Evolutionary conservation across 2,329 filamentous ascomycete genomes (phyloP), one percentile per base, ranked within the genome.

Genomic region (Arthrobotrys sphaeroides): DNA sequence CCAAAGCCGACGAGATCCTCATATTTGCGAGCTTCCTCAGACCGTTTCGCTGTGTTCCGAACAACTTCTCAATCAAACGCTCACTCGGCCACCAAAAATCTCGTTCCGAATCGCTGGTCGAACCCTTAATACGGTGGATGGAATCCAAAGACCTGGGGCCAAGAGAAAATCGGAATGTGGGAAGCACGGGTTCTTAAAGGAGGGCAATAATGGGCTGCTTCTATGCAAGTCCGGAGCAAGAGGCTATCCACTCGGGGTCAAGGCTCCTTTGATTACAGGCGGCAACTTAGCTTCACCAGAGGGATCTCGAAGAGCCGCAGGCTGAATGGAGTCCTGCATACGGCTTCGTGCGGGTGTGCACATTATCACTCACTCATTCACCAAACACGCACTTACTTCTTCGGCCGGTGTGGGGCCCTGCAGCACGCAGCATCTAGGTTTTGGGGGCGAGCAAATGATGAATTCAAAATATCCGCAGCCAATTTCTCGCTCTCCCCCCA

Each of bases 391-490:
- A 5, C 10, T 33, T 33, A 33, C 28, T n/a, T n/a, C n/a, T n/a
- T n/a, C n/a, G n/a, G 28, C 28, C 10, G 28, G 16, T 74, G 55
- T 40, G 36, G 43, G 31, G 51, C 31, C 49, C 42, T 55, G 55
- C 57, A 36, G 31, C 55, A 36, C n/a, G n/a, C n/a, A 24, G 10
- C 42, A 47, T 51, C 64, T 49, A 31, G 42, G n/a, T n/a, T n/a
- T n/a, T 64, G 57, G 64, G 72, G 57, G 64, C 28, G 47, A 62
- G 72, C 64, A 69, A 64, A 75, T 24, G 22, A 38, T 55, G 20
- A 36, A 67, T 69, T 75, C 45, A 47, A 75, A 75, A 69, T 69
- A 68, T 42, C 72, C 72, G 57, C 67, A n/a, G 55, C 53, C 43
- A 28, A 69, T 26, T 64, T 47, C 22, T 49, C 59, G 18, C 40